Base-by-base conservation (phyloP, 768 basidiomycete genomes). In the Cystofilobasidium capitatum region DNA sequence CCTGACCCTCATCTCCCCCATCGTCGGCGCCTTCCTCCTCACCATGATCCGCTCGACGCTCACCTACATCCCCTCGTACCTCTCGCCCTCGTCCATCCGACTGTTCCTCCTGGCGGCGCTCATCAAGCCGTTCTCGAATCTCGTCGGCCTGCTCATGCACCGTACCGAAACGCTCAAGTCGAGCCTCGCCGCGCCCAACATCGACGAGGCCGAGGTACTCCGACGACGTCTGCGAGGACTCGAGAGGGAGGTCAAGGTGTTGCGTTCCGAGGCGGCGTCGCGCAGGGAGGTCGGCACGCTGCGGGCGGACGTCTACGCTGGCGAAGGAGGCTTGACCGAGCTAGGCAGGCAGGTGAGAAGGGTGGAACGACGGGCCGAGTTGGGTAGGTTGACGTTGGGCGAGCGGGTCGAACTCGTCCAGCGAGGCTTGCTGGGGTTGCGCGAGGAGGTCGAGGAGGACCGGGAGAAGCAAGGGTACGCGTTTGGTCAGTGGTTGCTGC, bases 61-160 rank as follows among this genome's bases (percentile, higher is more conserved):
- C 42, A 71, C 36, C 62, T 74, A 12, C 44, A 47, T 10, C 37
- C 66, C 65, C 44, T 72, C 74, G 17, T 71, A 55, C 31, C 58
- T 29, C 45, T 66, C 58, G 33, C 65, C 45, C 16, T 44, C 58
- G 44, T 61, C 59, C 39, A 70, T 76, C 62, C 63, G 71, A 0
- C 59, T 75, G 16, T 76, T 75, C 42, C 39, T 64, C 40, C 58
- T 75, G 24, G 74, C 74, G 17, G 70, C 71, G 16, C 58, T 70
- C 16, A 65, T 76, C 65, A 75, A 74, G 62, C 75, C 75, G 5
- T 35, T 70, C 20, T 37, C 60, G 4, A 72, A 73, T 39, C 60
- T 73, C 29, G 64, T 70, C 61, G 33, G 57, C n/a, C 66, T 75
- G 10, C 22, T 73, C 42, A 71, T 71, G 58, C 45, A 65, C 17